Percentiles rank a stretch among this genome's conserved stretches.
phyloP scores from a whole-genome alignment of 2,329 filamentous ascomycete species.

The Blastomyces silverae region DNA sequence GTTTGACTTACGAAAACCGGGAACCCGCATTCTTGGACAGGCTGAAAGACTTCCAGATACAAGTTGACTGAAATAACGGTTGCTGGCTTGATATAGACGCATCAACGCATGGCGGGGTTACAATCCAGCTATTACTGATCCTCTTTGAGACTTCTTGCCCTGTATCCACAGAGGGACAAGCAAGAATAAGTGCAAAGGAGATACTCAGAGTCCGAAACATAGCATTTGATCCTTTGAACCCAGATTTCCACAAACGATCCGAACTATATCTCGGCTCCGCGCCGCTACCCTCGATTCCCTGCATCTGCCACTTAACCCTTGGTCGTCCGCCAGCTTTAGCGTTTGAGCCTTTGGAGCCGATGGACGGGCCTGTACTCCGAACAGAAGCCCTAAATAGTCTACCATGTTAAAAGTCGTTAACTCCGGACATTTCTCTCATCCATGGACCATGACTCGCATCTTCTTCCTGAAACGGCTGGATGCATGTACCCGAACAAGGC shows the following conservation, averaged over 20 bases:
- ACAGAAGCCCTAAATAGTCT: background rate
- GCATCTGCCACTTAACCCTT: background rate
- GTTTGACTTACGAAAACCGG: background rate
- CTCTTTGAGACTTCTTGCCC: background rate
- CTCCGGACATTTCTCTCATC: background rate
- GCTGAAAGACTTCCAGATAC: background rate
- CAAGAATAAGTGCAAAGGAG: background rate
- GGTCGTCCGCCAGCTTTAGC: background rate
- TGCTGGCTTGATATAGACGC: background rate
- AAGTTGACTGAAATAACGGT: background rate
- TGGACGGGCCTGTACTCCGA: background rate
- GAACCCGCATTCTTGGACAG: constrained; percentile 3
- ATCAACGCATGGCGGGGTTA: background rate
- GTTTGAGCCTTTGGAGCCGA: background rate
- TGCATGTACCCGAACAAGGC: background rate
- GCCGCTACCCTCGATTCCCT: background rate
- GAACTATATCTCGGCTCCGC: background rate
- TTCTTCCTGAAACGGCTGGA: background rate
- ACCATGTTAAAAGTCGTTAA: background rate
- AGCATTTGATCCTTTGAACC: background rate
- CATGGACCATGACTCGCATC: background rate
- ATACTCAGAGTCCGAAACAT: background rate
- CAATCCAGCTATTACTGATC: background rate
- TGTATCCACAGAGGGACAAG: background rate
- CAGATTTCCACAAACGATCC: background rate